Base-by-base conservation (phyloP, 1,139 yeast genomes). In the Debaryomyces fabryi region DNA sequence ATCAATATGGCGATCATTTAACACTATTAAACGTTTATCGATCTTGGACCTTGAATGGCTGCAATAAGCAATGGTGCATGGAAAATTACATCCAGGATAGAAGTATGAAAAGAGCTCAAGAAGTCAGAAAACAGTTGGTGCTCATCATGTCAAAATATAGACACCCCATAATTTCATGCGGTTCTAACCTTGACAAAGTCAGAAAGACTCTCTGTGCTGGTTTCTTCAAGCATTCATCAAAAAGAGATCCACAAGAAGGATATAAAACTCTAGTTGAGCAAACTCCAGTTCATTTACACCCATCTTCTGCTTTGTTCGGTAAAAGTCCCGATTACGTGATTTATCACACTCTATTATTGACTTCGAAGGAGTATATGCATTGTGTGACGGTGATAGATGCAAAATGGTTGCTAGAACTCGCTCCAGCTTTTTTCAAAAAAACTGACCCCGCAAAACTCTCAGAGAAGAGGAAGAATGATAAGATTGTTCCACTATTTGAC, bases 321-420 rank as follows among this genome's bases (percentile, higher is more conserved):
- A 86, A 86, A 57, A 79, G 77, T 16, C 84, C 92, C 2, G 91
- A 86, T 52, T 88, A 87, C 60, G 95, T 91, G 46, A 73, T 93
- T 2, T 93, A 91, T 61, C 96, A 92, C 61, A 86, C 95, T 5
- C 72, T 93, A 48, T 72, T 92, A 41, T 73, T 89, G 58, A 93
- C 98, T 0, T 79, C 90, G 4, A 84, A 83, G 60, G 98, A 92
- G 71, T 93, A 91, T 64, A 90, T 93, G 97, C 95, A 90, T 51
- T 87, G 90, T 58, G 88, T 85, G 7, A 86, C 96, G 0, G 76
- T 81, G 4, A 85, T 93, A 45, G 95, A 90, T 49, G 92, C 97
- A 0, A 75, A 76, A 54, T 92, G 98, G 97, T 72, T 93, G 38
- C 75, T 86, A 6, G 91, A 88, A 57, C 79, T 83, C 35, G 98